phyloP scores from a whole-genome alignment of 495 filamentous ascomycete species.

The Beverwykella pulmonaria region DNA sequence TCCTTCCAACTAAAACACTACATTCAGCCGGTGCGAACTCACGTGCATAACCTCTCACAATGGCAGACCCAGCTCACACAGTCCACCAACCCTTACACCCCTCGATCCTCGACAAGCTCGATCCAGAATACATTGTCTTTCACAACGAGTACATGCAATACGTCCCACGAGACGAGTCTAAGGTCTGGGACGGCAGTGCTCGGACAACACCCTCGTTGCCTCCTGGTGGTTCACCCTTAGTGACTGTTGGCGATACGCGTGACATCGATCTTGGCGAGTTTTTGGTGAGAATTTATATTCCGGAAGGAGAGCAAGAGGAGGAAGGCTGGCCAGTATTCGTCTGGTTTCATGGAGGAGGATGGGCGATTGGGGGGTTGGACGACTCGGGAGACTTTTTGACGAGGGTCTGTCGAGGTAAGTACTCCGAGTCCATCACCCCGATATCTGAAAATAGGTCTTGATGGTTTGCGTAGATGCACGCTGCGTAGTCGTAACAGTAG shows the following conservation, averaged over 20 bases:
- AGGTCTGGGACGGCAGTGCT: not conserved
- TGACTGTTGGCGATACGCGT: not conserved
- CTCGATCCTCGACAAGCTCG: constrained; percentile 1
- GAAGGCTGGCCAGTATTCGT: constrained; percentile 33
- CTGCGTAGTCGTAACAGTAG: constrained; percentile 36
- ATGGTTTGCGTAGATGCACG: constrained; percentile 6
- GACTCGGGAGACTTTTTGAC: constrained; percentile 20
- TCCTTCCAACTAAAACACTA: not conserved
- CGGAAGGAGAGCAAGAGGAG: not conserved
- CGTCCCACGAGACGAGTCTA: not conserved
- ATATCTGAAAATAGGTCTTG: too few relatives aligned
- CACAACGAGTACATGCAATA: constrained; percentile 1
- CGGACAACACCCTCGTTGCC: not conserved
- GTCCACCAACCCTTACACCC: constrained; percentile 2
- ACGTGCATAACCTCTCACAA: not conserved
- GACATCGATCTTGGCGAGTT: constrained; percentile 1
- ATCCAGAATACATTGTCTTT: constrained; percentile 10
- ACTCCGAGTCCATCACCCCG: too few relatives aligned
- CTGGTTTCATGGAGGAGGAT: constrained; percentile 43
- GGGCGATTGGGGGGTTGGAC: constrained; percentile 31
- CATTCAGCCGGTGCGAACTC: not conserved
- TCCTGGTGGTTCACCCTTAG: not conserved
- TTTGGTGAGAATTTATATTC: constrained; percentile 9
- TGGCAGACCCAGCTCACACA: not conserved
- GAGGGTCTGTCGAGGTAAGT: constrained; percentile 24